Evolutionary conservation across 164 flowering plant genomes (phyloP), one percentile per base, ranked within the genome.

Genomic region (Vitis rotundifolia): DNA sequence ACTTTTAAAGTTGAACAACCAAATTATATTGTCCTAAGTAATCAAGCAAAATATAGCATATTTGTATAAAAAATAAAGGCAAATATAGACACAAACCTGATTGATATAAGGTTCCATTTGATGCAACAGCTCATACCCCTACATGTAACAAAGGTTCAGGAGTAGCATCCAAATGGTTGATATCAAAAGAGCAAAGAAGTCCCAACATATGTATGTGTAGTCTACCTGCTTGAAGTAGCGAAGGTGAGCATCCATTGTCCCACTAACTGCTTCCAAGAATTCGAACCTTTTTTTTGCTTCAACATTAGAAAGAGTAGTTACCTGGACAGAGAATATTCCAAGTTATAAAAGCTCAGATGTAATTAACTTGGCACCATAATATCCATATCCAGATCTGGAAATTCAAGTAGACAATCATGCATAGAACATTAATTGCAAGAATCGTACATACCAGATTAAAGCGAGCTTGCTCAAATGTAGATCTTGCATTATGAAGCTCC

Each of bases 71-170:
- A 57, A 31, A 19, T 28, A 63, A 49, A 11, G 12, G 50, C 49
- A 61, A 64, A 11, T 60, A 61, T 44, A 28, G 50, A 1, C 61
- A 59, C 78, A 64, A 63, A 93, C 99, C 99, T 96, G 98, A 78
- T 90, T 87, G 56, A 96, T 91, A 73, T 89, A 93, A 26, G 99
- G 98, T 82, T 93, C 99, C 99, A 96, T 93, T 72, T 90, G 98
- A 81, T 92, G 98, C 86, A 96, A 78, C 71, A 96, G 83, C 74
- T 96, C 99, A 80, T 93, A 96, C 7, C 99, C 99, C 99, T 96
- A 75, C 67, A 79, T 1, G 65, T 12, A 60, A 49, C 10, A 69
- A 68, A 62, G 6, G 66, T 28, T 74, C 11, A 67, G 15, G 9
- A 67, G 18, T 26, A 69, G 67, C 65, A 37, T 31, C 44, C 2